Base-by-base conservation (phyloP, 495 filamentous ascomycete genomes). In the Daldinia decipiens region DNA sequence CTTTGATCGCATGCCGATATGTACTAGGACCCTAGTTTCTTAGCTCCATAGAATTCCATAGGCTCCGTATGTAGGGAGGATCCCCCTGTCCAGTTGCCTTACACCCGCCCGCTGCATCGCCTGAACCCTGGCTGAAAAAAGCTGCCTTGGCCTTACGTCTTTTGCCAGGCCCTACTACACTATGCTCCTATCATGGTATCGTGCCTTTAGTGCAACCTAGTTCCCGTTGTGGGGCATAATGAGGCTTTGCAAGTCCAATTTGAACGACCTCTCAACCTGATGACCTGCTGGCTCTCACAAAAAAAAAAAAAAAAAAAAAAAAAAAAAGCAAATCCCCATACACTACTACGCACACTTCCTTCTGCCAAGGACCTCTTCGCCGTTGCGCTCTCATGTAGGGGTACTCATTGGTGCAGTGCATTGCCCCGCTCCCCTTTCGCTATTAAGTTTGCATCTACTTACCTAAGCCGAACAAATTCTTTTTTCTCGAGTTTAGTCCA, bases 201-300 rank as follows among this genome's bases (percentile, higher is more conserved):
- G 61, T 73, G 51, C 59, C 67, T 71, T 70, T 74, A 69, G 63
- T 70, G 62, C 61, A 65, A 67, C 62, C 73, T 77, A 77, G 75
- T 60, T 77, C 73, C 75, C 75, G 75, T 74, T 77, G 75, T 77
- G 75, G 75, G 73, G 71, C 75, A 26, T 31, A 19, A 19, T 77
- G 75, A 73, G 75, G 75, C 75, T 77, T 73, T 74, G 62, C 39
- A 61, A 70, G 62, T 70, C 67, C 71, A 70, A 74, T 67, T 74
- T 74, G 58, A 59, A 70, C 67, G 71, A 59, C 71, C 67, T 59
- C 57, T 38, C 59, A 60, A 74, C 56, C 32, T 58, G 21, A 68
- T 50, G 29, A 45, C 26, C 43, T 59, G 47, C 58, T 31, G 43
- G 9, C 45, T 11, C n/a, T 54, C 59, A 43, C 5, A 29, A 60